These are phyloP conservation scores for Singerocomus inundabilis DNA, from an alignment of 1,284 basidiomycete genomes.

Conservation along the genomic window DNA sequence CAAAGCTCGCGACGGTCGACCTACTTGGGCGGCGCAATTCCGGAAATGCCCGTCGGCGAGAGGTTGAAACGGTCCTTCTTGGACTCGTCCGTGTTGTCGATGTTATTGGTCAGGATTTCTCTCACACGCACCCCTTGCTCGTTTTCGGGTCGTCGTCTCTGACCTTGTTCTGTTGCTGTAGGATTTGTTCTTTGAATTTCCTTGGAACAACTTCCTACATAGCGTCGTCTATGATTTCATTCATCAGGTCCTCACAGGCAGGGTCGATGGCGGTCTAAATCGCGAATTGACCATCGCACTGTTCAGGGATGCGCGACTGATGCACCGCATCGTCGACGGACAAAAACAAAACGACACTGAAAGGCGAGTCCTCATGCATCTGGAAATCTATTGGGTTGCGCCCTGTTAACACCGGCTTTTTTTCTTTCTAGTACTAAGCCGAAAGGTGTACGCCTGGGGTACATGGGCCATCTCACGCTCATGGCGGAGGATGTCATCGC, in stretches of 20 bases:
- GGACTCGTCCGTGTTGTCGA: constrained; percentile 67
- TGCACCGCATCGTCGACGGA: constrained; percentile 83
- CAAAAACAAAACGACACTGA: constrained; percentile 75
- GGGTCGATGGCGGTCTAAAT: constrained; percentile 74
- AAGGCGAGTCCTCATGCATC: constrained; percentile 45
- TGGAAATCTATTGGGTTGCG: constrained; percentile 1
- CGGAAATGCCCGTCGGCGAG: constrained; percentile 60
- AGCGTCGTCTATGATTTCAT: constrained; percentile 96
- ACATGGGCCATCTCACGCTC: constrained; percentile 96
- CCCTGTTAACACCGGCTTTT: constrained; percentile 10
- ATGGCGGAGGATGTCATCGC: constrained; percentile 90
- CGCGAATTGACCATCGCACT: constrained; percentile 78
- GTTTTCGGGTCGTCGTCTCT: not conserved
- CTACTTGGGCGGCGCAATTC: constrained; percentile 32
- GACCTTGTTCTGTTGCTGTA: constrained; percentile 32
- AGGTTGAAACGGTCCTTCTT: constrained; percentile 76
- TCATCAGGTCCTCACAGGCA: constrained; percentile 92
- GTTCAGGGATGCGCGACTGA: constrained; percentile 76
- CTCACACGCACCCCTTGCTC: constrained; percentile 2
- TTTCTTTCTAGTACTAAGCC: constrained; percentile 58
- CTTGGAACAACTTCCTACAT: constrained; percentile 98
- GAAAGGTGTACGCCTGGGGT: constrained; percentile 79
- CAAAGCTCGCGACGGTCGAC: constrained; percentile 50
- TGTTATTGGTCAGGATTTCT: constrained; percentile 62
- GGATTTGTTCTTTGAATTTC: constrained; percentile 94